phyloP scores from a whole-genome alignment of 139 green algal species.

The Klebsormidium nitens region DNA sequence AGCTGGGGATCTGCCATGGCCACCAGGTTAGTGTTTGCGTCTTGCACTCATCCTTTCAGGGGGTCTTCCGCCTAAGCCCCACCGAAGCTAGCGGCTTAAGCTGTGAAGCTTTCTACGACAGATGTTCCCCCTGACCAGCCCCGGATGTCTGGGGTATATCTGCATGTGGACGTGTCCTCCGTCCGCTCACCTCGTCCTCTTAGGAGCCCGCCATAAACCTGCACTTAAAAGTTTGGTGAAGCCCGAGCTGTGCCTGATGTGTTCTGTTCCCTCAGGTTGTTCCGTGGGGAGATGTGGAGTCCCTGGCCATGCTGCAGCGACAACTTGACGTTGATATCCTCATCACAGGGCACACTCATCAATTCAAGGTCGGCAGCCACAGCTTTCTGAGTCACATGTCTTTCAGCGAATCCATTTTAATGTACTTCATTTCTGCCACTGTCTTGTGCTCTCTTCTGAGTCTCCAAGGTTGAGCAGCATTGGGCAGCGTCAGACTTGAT shows the following conservation, averaged over 20 bases:
- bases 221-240: no score
- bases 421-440: neutral
- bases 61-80: no score
- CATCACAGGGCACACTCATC: slow-evolving; percentile 86
- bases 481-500: neutral
- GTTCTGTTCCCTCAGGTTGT: slow-evolving; percentile 52
- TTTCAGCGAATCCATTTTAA: neutral
- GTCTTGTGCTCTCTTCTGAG: neutral
- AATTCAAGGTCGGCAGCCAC: slow-evolving; percentile 52
- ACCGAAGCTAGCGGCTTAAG: no score
- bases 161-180: no score
- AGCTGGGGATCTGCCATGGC: slow-evolving; percentile 81
- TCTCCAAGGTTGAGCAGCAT: neutral
- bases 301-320: slow-evolving; percentile 71
- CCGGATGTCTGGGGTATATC: no score
- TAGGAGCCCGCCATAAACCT: no score
- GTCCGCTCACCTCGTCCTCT: no score
- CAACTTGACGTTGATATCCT: slow-evolving; percentile 87
- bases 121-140: no score
- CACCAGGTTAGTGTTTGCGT: slow-evolving; percentile 68
- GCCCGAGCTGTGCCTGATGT: neutral
- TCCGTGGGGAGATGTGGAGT: slow-evolving; percentile 69
- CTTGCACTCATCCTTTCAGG: neutral
- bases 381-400: neutral
- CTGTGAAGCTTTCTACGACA: no score